A percentile compares a stretch with the other conserved stretches of the same genome.
phyloP scores from a whole-genome alignment of 768 basidiomycete species.

The Filobasidium wieringae region DNA sequence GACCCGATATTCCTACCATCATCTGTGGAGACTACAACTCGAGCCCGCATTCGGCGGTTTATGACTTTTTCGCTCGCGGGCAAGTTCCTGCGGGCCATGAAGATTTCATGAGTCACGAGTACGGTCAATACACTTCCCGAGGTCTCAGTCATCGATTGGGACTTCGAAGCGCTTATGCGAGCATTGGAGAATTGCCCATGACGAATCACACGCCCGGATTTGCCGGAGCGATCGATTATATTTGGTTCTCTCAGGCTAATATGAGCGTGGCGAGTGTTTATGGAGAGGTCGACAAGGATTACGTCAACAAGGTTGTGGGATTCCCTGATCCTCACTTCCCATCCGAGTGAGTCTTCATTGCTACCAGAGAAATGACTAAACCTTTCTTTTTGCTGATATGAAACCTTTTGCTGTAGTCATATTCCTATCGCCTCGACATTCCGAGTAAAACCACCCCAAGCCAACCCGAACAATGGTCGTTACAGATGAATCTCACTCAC shows the following conservation, averaged over 20 bases:
- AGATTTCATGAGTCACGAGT: slow-evolving; percentile 83
- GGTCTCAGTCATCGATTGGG: slow-evolving; percentile 68
- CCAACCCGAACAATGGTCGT: not conserved
- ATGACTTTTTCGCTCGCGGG: slow-evolving; percentile 75
- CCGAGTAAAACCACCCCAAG: slow-evolving; percentile 16
- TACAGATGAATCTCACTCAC: not conserved
- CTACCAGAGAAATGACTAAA: not conserved
- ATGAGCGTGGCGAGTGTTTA: slow-evolving; percentile 70
- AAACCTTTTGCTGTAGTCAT: slow-evolving; percentile 23
- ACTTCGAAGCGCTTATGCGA: slow-evolving; percentile 73
- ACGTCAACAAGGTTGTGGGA: slow-evolving; percentile 81
- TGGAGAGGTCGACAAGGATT: slow-evolving; percentile 70
- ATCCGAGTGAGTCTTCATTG: slow-evolving; percentile 62
- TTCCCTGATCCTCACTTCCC: slow-evolving; percentile 97
- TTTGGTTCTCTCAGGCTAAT: slow-evolving; percentile 74
- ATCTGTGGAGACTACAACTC: slow-evolving; percentile 97
- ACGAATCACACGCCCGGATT: slow-evolving; percentile 87
- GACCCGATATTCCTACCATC: slow-evolving; percentile 76
- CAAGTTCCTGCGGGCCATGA: slow-evolving; percentile 55
- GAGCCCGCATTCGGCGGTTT: slow-evolving; percentile 70
- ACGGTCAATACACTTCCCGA: slow-evolving; percentile 74
- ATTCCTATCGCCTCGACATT: slow-evolving; percentile 36
- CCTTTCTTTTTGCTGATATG: not conserved
- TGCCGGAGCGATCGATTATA: slow-evolving; percentile 77
- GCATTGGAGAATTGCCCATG: slow-evolving; percentile 51